These are phyloP conservation scores for Aureobasidium lini DNA, from an alignment of 2,329 filamentous ascomycete genomes.

Conservation along the genomic window DNA sequence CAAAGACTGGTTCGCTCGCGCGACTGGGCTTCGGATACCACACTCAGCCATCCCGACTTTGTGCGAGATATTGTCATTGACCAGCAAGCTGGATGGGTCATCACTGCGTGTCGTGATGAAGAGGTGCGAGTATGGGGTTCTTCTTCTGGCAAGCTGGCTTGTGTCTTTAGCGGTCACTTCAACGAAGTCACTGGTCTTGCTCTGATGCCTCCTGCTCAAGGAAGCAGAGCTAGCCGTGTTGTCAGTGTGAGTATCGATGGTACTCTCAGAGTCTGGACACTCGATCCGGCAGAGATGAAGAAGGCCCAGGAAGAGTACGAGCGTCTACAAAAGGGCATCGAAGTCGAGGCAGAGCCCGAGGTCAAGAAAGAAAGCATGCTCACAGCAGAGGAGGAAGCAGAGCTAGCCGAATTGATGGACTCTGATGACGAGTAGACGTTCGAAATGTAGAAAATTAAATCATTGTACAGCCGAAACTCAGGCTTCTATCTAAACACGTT, in stretches of 20 bases:
- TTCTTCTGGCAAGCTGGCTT: constrained; percentile 24
- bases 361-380: constrained; percentile 43
- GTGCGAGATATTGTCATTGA: constrained; percentile 72
- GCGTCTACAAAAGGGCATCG: constrained; percentile 37
- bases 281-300: constrained; percentile 55
- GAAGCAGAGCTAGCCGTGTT: constrained; percentile 38
- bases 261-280: constrained; percentile 76
- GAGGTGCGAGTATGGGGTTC: constrained; percentile 82
- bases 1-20: constrained; percentile 68
- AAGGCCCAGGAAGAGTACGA: constrained; percentile 46
- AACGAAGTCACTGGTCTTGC: constrained; percentile 81
- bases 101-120: constrained; percentile 87
- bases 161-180: constrained; percentile 62
- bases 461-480: background rate
- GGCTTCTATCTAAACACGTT: background rate
- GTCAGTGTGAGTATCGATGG: constrained; percentile 85
- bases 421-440: constrained; percentile 12
- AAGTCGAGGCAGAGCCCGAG: constrained; percentile 37
- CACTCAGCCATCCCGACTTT: constrained; percentile 76
- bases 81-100: constrained; percentile 55
- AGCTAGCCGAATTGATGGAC: constrained; percentile 85
- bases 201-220: constrained; percentile 48
- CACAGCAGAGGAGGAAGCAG: constrained; percentile 86
- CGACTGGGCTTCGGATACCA: constrained; percentile 64
- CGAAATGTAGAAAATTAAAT: background rate